Evolutionary conservation across 305 asterid species (phyloP).

Genomic region (Fraxinus ornus): DNA sequence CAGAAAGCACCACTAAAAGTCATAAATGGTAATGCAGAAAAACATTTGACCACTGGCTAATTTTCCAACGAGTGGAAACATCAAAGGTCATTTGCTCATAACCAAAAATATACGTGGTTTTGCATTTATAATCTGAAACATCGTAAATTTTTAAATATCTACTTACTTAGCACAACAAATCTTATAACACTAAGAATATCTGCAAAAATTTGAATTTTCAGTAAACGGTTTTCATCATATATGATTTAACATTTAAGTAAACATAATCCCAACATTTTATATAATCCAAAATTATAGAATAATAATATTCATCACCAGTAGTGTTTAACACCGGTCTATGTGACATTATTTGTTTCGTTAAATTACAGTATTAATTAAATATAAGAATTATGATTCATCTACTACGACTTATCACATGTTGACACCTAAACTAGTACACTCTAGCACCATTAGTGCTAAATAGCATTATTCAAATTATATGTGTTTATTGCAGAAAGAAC

Average conservation of each 20-base stretch:
- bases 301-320: too few species aligned
- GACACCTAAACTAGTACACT: too few species aligned
- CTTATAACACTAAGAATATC: not conserved
- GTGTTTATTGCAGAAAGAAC: constrained; percentile 33
- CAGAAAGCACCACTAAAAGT: not conserved
- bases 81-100: not conserved
- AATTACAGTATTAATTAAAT: too few species aligned
- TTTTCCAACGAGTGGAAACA: not conserved
- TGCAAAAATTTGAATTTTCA: not conserved
- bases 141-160: not conserved
- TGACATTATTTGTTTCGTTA: too few species aligned
- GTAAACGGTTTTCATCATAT: not conserved
- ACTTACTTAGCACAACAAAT: not conserved
- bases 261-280: constrained; percentile 31
- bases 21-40: not conserved
- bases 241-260: not conserved
- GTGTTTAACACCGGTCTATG: too few species aligned
- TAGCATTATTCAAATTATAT: not conserved
- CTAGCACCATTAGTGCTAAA: too few species aligned
- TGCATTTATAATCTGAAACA: not conserved
- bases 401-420: too few species aligned
- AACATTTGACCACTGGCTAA: not conserved
- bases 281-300: not conserved
- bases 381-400: too few species aligned
- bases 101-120: not conserved